These are phyloP conservation scores for Aspergillus pseudonomiae DNA, from an alignment of 2,329 filamentous ascomycete species.

Conservation along the genomic window DNA sequence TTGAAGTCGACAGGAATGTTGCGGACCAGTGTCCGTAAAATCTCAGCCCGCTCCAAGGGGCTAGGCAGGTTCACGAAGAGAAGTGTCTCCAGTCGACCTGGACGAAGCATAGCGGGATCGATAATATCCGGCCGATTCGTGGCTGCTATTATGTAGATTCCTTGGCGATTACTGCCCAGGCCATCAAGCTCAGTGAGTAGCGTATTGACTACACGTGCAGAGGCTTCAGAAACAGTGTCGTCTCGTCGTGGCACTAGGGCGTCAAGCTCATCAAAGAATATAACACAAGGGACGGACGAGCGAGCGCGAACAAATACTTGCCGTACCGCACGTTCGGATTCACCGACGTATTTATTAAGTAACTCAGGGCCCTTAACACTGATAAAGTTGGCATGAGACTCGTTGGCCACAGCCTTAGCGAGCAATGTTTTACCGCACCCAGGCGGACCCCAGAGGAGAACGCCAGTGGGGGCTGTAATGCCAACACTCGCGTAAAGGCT, in stretches of 20 bases:
- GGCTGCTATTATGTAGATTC: slow-evolving; percentile 92
- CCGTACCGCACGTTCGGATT: slow-evolving; percentile 89
- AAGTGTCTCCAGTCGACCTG: slow-evolving; percentile 83
- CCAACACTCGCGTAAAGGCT: slow-evolving; percentile 76
- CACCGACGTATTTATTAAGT: slow-evolving; percentile 96
- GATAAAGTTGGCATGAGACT: slow-evolving; percentile 96
- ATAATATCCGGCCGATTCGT: slow-evolving; percentile 97
- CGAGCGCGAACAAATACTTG: slow-evolving; percentile 89
- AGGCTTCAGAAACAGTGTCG: slow-evolving; percentile 76
- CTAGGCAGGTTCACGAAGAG: slow-evolving; percentile 87
- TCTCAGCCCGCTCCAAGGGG: slow-evolving; percentile 78
- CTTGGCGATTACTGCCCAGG: slow-evolving; percentile 69
- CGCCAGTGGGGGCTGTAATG: slow-evolving; percentile 79
- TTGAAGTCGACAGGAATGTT: slow-evolving; percentile 56
- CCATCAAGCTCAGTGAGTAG: slow-evolving; percentile 94
- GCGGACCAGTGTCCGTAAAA: slow-evolving; percentile 68
- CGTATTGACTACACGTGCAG: slow-evolving; percentile 89
- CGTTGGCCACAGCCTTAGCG: slow-evolving; percentile 93
- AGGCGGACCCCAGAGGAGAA: slow-evolving; percentile 93
- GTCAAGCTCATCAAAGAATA: slow-evolving; percentile 98
- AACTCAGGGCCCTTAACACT: slow-evolving; percentile 95
- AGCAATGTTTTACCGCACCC: slow-evolving; percentile 96
- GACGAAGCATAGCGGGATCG: slow-evolving; percentile 90
- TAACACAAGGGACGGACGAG: slow-evolving; percentile 84
- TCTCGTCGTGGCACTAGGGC: slow-evolving; percentile 85